Evolutionary conservation across 805 yeast genomes (phyloP).

Genomic region (Cyberlindnera galapagoensis): DNA sequence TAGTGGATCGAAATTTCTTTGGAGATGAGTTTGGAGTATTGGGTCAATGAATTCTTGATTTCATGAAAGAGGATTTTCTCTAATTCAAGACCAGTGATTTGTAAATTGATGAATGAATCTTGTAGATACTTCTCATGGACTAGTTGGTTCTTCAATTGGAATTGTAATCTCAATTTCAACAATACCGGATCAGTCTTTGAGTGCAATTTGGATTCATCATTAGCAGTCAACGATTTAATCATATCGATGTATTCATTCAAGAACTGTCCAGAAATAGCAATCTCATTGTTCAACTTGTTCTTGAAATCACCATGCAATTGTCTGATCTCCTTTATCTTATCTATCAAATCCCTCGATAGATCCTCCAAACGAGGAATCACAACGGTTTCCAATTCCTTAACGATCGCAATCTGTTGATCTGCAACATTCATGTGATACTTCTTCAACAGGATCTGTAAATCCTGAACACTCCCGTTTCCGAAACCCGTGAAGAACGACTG

Average conservation of each 20-base stretch:
- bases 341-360: slow-evolving; percentile 63
- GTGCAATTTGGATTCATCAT: slow-evolving; percentile 33
- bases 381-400: slow-evolving; percentile 50
- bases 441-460: slow-evolving; percentile 67
- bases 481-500: slow-evolving; percentile 55
- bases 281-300: slow-evolving; percentile 63
- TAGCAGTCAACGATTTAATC: slow-evolving; percentile 45
- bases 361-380: slow-evolving; percentile 65
- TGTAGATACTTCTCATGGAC: slow-evolving; percentile 80
- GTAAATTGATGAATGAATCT: slow-evolving; percentile 83
- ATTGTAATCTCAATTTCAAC: slow-evolving; percentile 60
- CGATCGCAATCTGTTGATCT: slow-evolving; percentile 45
- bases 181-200: slow-evolving; percentile 75
- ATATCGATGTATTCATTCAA: slow-evolving; percentile 50
- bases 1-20: slow-evolving; percentile 68
- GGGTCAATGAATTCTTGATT: slow-evolving; percentile 70
- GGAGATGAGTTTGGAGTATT: slow-evolving; percentile 63
- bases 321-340: slow-evolving; percentile 82
- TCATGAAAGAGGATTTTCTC: slow-evolving; percentile 84
- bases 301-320: slow-evolving; percentile 78
- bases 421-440: slow-evolving; percentile 61
- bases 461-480: slow-evolving; percentile 78
- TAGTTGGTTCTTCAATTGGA: slow-evolving; percentile 69
- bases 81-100: slow-evolving; percentile 78
- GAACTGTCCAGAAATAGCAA: slow-evolving; percentile 55